Percentiles rank a stretch among this genome's conserved stretches.
Evolutionary conservation across 2,329 filamentous ascomycete species (phyloP).

Genomic region (Xylaria polymorpha): DNA sequence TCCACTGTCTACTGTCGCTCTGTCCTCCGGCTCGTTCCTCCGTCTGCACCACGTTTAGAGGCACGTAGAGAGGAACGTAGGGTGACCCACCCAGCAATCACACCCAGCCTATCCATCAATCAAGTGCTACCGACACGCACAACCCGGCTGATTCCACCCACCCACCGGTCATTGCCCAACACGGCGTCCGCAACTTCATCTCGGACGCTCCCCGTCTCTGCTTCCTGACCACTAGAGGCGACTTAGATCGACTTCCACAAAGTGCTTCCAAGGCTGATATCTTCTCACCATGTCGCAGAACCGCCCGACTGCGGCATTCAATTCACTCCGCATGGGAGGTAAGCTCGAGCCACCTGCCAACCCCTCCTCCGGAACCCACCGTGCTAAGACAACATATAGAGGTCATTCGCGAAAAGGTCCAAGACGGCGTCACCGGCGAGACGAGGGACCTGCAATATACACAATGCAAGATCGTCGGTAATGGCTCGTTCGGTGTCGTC

Average conservation of each 20-base stretch:
- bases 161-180: constrained; percentile 47
- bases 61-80: constrained; percentile 14
- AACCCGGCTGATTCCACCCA: constrained; percentile 36
- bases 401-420: constrained; percentile 98
- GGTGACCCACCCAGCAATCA: constrained; percentile 32
- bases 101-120: constrained; percentile 37
- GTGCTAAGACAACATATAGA: constrained; percentile 65
- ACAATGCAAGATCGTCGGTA: constrained; percentile 99
- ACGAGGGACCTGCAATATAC: constrained; percentile 98
- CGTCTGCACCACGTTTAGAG: constrained; percentile 36
- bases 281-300: constrained; percentile 51
- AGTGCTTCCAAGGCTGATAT: constrained; percentile 45
- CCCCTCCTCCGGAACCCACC: constrained; percentile 32
- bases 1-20: constrained; percentile 25
- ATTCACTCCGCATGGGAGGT: constrained; percentile 95
- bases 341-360: constrained; percentile 58
- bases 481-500: constrained; percentile 97
- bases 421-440: constrained; percentile 97
- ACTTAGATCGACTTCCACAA: constrained; percentile 40
- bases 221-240: constrained; percentile 47
- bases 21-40: constrained; percentile 23
- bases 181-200: constrained; percentile 47
- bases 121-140: constrained; percentile 37
- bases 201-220: constrained; percentile 41
- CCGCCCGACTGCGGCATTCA: constrained; percentile 83